Evolutionary conservation across 805 yeast genomes (phyloP).

Genomic region (Kluyveromyces nonfermentans): DNA sequence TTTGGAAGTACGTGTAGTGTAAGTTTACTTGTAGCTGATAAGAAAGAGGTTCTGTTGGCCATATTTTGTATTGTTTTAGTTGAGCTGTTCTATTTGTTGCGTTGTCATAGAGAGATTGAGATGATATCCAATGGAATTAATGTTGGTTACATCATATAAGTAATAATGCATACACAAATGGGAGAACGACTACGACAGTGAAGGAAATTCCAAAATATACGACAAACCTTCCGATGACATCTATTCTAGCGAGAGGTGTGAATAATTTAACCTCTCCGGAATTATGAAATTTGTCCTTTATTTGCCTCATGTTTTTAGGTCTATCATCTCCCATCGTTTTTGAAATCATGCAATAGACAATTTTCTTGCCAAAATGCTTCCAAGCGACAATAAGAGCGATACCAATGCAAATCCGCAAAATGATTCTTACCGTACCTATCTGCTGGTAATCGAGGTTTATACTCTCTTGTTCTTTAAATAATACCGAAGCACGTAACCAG

Average conservation of each 20-base stretch:
- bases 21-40: too few relatives aligned
- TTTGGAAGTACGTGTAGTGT: too few relatives aligned
- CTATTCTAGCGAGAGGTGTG: conserved; percentile 59
- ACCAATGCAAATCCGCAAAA: conserved; percentile 51
- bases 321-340: conserved; percentile 19
- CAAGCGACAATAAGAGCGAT: conserved; percentile 53
- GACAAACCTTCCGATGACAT: conserved; percentile 63
- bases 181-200: conserved; percentile 36
- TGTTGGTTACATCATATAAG: too few relatives aligned
- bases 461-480: conserved; percentile 4
- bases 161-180: conserved; percentile 14
- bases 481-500: conserved; percentile 41
- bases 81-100: too few relatives aligned
- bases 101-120: too few relatives aligned
- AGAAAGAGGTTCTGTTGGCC: too few relatives aligned
- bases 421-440: conserved; percentile 16
- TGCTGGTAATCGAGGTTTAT: conserved; percentile 4
- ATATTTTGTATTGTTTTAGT: too few relatives aligned
- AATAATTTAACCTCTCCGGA: conserved; percentile 38
- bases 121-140: too few relatives aligned
- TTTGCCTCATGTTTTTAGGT: conserved; percentile 15
- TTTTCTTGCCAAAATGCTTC: conserved; percentile 65
- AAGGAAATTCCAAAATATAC: conserved; percentile 77
- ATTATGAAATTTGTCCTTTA: conserved; percentile 14
- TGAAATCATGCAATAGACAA: conserved; percentile 42